A percentile compares a stretch with the other conserved stretches of the same genome.
phyloP scores from a whole-genome alignment of 2,329 filamentous ascomycete species.

The Botrytis sinoallii region DNA sequence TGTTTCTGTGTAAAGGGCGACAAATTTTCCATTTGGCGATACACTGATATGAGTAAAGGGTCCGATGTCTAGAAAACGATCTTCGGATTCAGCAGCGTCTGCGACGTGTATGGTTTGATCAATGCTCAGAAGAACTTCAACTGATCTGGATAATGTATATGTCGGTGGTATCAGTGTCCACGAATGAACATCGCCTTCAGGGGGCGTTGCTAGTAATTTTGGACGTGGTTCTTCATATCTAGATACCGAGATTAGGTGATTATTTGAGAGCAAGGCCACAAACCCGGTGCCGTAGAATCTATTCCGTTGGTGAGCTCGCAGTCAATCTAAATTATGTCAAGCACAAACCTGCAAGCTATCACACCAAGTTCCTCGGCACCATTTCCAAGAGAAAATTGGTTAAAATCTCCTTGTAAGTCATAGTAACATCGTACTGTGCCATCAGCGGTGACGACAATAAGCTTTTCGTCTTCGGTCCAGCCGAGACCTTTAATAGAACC shows the following conservation, averaged over 20 bases:
- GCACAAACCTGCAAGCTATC: conserved; percentile 63
- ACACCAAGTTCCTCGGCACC: conserved; percentile 87
- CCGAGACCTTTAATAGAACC: conserved; percentile 82
- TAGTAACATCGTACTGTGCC: conserved; percentile 85
- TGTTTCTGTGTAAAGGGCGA: conserved; percentile 80
- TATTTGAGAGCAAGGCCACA: conserved; percentile 86
- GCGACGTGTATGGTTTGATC: conserved; percentile 80
- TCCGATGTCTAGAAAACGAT: conserved; percentile 84
- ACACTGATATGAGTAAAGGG: conserved; percentile 89
- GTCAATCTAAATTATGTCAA: neutral
- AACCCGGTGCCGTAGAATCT: conserved; percentile 87
- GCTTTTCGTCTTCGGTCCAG: conserved; percentile 93
- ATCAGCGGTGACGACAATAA: conserved; percentile 84
- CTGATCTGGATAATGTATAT: conserved; percentile 84
- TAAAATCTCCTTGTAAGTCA: conserved; percentile 91
- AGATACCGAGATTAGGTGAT: conserved; percentile 79
- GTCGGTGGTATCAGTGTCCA: conserved; percentile 88
- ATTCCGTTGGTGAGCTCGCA: conserved; percentile 16
- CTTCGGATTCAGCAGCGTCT: conserved; percentile 86
- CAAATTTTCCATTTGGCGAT: conserved; percentile 85
- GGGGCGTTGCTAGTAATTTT: conserved; percentile 72
- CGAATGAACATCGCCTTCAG: conserved; percentile 75
- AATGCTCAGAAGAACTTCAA: conserved; percentile 87
- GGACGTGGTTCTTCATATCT: conserved; percentile 89
- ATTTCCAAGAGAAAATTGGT: conserved; percentile 87